Conservation (phyloP, 2,329 filamentous ascomycete genomes). For the Calonectria hawksworthii region DNA sequence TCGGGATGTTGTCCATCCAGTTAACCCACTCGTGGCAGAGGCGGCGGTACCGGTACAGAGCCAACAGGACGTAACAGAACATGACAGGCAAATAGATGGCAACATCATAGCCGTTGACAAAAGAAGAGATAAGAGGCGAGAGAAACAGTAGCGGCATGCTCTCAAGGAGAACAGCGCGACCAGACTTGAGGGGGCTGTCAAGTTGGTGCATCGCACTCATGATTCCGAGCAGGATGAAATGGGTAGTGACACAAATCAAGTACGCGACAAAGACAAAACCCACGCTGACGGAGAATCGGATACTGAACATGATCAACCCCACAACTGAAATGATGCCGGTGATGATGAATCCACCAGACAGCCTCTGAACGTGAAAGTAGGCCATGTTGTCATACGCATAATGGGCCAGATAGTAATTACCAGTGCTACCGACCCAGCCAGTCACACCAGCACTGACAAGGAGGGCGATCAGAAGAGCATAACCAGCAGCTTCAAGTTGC, state of each 20-base stretch:
- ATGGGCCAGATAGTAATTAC: slow-evolving; percentile 35
- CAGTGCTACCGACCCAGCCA: slow-evolving; percentile 36
- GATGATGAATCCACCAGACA: slow-evolving; percentile 34
- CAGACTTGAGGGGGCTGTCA: slow-evolving; percentile 29
- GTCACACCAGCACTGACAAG: slow-evolving; percentile 37
- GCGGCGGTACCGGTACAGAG: slow-evolving; percentile 26
- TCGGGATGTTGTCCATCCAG: slow-evolving; percentile 37
- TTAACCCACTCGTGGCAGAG: slow-evolving; percentile 34
- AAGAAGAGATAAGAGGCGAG: slow-evolving; percentile 32
- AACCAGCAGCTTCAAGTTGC: slow-evolving; percentile 32
- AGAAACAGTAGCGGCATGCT: slow-evolving; percentile 31
- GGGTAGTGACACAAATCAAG: slow-evolving; percentile 31
- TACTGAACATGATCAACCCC: slow-evolving; percentile 30
- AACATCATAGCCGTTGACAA: slow-evolving; percentile 34
- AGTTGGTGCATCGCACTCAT: slow-evolving; percentile 38
- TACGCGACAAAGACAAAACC: slow-evolving; percentile 36
- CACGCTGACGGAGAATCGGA: slow-evolving; percentile 23
- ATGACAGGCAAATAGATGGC: slow-evolving; percentile 34
- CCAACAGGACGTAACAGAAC: slow-evolving; percentile 28
- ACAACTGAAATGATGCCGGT: slow-evolving; percentile 21
- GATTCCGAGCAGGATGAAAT: slow-evolving; percentile 35
- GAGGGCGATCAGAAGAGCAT: slow-evolving; percentile 31
- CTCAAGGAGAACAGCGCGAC: slow-evolving; percentile 28
- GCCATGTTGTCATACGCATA: slow-evolving; percentile 40
- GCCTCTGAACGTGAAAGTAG: slow-evolving; percentile 35